These are phyloP conservation scores for Paramecium bursaria DNA, from an alignment of 73 alveolate genomes.

Conservation along the genomic window DNA sequence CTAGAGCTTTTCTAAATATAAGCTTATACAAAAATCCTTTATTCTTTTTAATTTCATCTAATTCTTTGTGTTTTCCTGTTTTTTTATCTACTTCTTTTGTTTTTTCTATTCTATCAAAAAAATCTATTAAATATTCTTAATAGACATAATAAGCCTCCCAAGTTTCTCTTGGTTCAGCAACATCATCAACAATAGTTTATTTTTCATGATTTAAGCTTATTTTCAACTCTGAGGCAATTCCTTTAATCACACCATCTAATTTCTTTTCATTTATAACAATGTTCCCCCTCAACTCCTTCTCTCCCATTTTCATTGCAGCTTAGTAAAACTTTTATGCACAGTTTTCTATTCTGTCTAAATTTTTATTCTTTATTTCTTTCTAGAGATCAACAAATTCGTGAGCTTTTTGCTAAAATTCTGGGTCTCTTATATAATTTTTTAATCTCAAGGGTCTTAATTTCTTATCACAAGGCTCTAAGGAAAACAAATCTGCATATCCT, in stretches of 20 bases:
- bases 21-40: slow-evolving; percentile 62
- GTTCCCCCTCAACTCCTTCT: slow-evolving; percentile 58
- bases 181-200: slow-evolving; percentile 38
- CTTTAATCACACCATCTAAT: slow-evolving; percentile 1
- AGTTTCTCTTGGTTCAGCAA: slow-evolving; percentile 50
- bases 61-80: background rate
- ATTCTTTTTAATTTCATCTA: slow-evolving; percentile 6
- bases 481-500: slow-evolving; percentile 63
- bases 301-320: slow-evolving; percentile 56
- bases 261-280: slow-evolving; percentile 14
- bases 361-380: slow-evolving; percentile 18
- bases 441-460: slow-evolving; percentile 59
- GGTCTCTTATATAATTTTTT: slow-evolving; percentile 49
- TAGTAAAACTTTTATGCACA: slow-evolving; percentile 54
- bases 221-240: slow-evolving; percentile 23
- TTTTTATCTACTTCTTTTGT: background rate
- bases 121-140: slow-evolving; percentile 48
- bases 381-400: slow-evolving; percentile 3
- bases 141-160: slow-evolving; percentile 71
- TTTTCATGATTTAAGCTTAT: slow-evolving; percentile 56
- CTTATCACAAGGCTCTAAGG: slow-evolving; percentile 72
- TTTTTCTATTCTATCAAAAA: slow-evolving; percentile 20
- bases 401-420: slow-evolving; percentile 20
- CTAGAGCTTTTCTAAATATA: slow-evolving; percentile 66
- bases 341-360: slow-evolving; percentile 46